These are phyloP conservation scores for Sistotremastrum suecicum DNA, from an alignment of 768 basidiomycete genomes.

Conservation along the genomic window DNA sequence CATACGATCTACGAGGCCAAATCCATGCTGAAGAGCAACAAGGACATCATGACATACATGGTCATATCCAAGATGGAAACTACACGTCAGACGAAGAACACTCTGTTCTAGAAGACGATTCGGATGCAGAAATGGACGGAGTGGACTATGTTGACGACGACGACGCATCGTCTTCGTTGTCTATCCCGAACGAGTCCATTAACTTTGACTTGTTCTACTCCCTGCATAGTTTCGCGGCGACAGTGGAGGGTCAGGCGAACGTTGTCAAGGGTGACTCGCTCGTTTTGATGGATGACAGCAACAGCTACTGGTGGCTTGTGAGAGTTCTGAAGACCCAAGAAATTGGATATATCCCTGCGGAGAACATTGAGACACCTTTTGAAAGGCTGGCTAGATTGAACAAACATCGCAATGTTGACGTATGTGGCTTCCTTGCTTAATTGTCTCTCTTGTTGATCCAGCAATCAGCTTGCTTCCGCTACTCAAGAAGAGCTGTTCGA, in stretches of 20 bases:
- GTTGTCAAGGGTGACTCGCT: conserved; percentile 97
- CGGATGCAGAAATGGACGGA: conserved; percentile 36
- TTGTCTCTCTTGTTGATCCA: conserved; percentile 1
- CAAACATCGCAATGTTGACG: conserved; percentile 95
- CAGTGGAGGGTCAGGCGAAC: conserved; percentile 96
- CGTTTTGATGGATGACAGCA: conserved; percentile 93
- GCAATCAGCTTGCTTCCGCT: conserved; percentile 52
- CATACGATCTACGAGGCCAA: conserved; percentile 59
- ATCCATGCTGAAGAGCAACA: conserved; percentile 40
- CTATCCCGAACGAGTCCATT: conserved; percentile 83
- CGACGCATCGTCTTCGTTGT: conserved; percentile 68
- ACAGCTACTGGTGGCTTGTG: conserved; percentile 99
- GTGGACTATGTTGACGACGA: conserved; percentile 57
- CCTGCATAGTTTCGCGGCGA: conserved; percentile 94
- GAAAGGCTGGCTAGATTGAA: conserved; percentile 91
- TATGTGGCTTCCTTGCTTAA: conserved; percentile 25
- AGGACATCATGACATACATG: conserved; percentile 31
- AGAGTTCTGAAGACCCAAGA: conserved; percentile 97
- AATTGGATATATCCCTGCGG: conserved; percentile 97
- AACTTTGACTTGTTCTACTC: conserved; percentile 89
- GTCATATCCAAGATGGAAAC: conserved; percentile 21
- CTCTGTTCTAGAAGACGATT: conserved; percentile 77
- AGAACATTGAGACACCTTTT: conserved; percentile 98
- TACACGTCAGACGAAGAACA: conserved; percentile 58
- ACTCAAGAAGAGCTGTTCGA: conserved; percentile 59